These are phyloP conservation scores for Epichloe festucae DNA, from an alignment of 2,329 filamentous ascomycete genomes.

Conservation along the genomic window DNA sequence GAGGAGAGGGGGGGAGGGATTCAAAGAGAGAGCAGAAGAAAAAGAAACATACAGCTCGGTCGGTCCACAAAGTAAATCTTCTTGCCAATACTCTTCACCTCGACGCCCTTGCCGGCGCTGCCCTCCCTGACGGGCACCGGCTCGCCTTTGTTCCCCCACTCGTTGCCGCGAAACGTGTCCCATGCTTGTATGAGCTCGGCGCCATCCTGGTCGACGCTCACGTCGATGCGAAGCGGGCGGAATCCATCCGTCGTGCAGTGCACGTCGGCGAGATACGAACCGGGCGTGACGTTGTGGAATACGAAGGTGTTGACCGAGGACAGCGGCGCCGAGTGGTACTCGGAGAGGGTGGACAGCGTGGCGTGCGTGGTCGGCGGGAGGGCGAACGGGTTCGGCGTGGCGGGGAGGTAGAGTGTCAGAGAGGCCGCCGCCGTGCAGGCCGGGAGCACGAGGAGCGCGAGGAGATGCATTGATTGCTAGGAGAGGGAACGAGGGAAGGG, in stretches of 20 bases:
- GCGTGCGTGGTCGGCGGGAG: slow-evolving; percentile 56
- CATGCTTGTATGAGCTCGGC: slow-evolving; percentile 42
- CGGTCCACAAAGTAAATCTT: slow-evolving; percentile 72
- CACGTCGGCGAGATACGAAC: slow-evolving; percentile 73
- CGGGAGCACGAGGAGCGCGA: slow-evolving; percentile 18
- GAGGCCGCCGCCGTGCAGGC: slow-evolving; percentile 11
- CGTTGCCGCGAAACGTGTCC: slow-evolving; percentile 80
- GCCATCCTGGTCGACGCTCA: slow-evolving; percentile 30
- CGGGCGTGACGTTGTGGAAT: slow-evolving; percentile 58
- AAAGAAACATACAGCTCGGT: slow-evolving; percentile 54
- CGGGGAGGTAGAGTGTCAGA: slow-evolving; percentile 32
- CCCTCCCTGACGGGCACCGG: slow-evolving; percentile 29
- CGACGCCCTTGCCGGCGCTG: slow-evolving; percentile 30
- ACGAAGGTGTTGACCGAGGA: slow-evolving; percentile 57
- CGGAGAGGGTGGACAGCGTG: slow-evolving; percentile 34
- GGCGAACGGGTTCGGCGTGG: slow-evolving; percentile 36
- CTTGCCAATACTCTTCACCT: slow-evolving; percentile 45
- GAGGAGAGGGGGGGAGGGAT: neutral
- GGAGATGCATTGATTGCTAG: slow-evolving; percentile 19
- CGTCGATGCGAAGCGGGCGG: slow-evolving; percentile 67
- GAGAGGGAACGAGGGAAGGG: neutral
- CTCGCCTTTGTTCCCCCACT: slow-evolving; percentile 81
- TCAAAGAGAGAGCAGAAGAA: neutral
- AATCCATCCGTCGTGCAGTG: slow-evolving; percentile 65
- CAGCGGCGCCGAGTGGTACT: slow-evolving; percentile 43